A percentile compares a stretch with the other conserved stretches of the same genome.
phyloP scores from a whole-genome alignment of 2,329 filamentous ascomycete species.

The Sarocladium strictum region DNA sequence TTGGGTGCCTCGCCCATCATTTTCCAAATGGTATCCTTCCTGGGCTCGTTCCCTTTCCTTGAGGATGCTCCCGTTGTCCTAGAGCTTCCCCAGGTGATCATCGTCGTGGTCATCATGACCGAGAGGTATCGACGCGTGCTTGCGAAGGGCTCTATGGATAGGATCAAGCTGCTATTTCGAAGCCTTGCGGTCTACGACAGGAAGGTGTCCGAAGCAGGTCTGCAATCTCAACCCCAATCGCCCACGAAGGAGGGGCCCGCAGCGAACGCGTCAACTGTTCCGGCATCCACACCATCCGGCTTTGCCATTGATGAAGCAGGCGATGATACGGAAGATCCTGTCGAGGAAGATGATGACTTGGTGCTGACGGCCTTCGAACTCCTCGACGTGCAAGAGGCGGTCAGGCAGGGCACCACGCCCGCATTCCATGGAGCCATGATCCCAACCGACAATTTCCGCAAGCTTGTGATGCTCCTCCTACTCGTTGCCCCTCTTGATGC shows the following conservation, averaged over 20 bases:
- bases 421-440: constrained; percentile 61
- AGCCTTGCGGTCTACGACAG: constrained; percentile 68
- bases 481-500: constrained; percentile 58
- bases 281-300: constrained; percentile 24
- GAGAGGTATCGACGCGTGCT: constrained; percentile 62
- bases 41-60: constrained; percentile 69
- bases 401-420: constrained; percentile 44
- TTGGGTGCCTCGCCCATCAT: constrained; percentile 61
- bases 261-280: background rate
- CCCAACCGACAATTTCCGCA: constrained; percentile 66
- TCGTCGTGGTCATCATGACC: constrained; percentile 67
- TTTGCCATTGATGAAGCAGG: constrained; percentile 41
- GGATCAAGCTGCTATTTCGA: constrained; percentile 61
- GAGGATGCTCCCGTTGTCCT: constrained; percentile 64
- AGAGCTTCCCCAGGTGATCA: constrained; percentile 63
- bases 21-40: constrained; percentile 65
- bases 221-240: constrained; percentile 10
- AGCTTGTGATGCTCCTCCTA: constrained; percentile 63
- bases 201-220: constrained; percentile 31
- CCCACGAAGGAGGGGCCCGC: constrained; percentile 12
- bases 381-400: constrained; percentile 57
- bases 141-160: constrained; percentile 48
- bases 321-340: constrained; percentile 34
- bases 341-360: constrained; percentile 54
- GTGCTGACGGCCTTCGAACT: constrained; percentile 64